Conservation (phyloP, 345 rosid species). For the Populus davidiana region DNA sequence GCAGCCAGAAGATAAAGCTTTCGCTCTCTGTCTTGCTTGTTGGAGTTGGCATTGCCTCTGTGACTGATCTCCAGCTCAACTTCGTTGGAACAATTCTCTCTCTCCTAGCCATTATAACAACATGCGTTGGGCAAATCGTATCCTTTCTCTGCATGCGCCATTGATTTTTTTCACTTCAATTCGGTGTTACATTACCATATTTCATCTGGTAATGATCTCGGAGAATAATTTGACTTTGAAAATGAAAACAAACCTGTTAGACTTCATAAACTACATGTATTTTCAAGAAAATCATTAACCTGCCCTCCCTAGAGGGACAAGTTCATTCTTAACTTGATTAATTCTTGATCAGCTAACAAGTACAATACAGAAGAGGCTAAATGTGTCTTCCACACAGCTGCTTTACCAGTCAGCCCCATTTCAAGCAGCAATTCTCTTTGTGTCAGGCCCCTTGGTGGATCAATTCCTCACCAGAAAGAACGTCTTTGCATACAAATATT, state of each 20-base stretch:
- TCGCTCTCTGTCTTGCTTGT: slow-evolving; percentile 62
- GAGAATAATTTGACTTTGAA: no score
- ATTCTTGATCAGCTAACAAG: slow-evolving; percentile 68
- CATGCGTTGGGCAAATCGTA: slow-evolving; percentile 98
- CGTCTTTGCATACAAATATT: slow-evolving; percentile 80
- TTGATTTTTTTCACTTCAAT: background rate
- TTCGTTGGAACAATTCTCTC: slow-evolving; percentile 73
- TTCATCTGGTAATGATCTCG: no score
- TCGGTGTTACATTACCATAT: background rate
- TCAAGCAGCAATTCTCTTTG: slow-evolving; percentile 95
- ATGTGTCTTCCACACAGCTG: slow-evolving; percentile 93
- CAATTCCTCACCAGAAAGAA: slow-evolving; percentile 75
- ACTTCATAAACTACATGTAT: no score
- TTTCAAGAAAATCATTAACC: no score
- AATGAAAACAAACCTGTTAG: no score
- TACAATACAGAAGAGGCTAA: slow-evolving; percentile 88
- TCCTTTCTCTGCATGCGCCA: slow-evolving; percentile 28
- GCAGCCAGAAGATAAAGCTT: slow-evolving; percentile 76
- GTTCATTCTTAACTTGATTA: slow-evolving; percentile 21
- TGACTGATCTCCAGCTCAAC: slow-evolving; percentile 97
- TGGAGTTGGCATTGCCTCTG: slow-evolving; percentile 91
- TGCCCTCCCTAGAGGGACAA: no score
- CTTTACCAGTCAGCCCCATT: slow-evolving; percentile 97
- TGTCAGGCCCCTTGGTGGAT: slow-evolving; percentile 92
- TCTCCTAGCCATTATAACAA: slow-evolving; percentile 76